These are phyloP conservation scores for Aspergillus uvarum DNA, from an alignment of 2,329 filamentous ascomycete genomes.

Conservation along the genomic window DNA sequence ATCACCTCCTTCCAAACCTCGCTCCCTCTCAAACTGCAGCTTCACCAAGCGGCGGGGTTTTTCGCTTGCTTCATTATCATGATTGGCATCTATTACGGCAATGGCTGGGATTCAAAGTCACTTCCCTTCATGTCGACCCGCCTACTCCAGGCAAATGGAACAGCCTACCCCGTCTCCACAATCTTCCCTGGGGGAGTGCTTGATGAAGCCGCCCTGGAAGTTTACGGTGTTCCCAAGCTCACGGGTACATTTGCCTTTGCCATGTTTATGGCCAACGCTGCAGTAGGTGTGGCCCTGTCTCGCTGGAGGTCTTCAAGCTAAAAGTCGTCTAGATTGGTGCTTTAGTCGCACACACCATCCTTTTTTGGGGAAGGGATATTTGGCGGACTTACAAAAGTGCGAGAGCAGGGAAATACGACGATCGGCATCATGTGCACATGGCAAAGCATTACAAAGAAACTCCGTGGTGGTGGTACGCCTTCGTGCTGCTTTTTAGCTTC, in stretches of 20 bases:
- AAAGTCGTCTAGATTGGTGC: constrained; percentile 29
- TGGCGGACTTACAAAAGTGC: constrained; percentile 23
- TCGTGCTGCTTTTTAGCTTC: constrained; percentile 46
- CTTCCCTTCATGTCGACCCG: constrained; percentile 32
- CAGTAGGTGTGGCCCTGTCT: background rate
- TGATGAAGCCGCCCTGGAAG: constrained; percentile 27
- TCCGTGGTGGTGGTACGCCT: constrained; percentile 50
- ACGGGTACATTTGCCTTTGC: constrained; percentile 12
- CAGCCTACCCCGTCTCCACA: constrained; percentile 18
- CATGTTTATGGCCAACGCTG: constrained; percentile 9
- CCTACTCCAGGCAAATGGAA: constrained; percentile 34
- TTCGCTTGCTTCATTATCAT: constrained; percentile 46
- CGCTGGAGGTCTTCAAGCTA: background rate
- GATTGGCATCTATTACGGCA: constrained; percentile 26
- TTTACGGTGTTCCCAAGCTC: constrained; percentile 27
- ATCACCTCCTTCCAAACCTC: constrained; percentile 57
- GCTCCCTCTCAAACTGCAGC: constrained; percentile 53
- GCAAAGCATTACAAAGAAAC: constrained; percentile 27
- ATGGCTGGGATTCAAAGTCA: constrained; percentile 22
- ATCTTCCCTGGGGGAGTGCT: constrained; percentile 27
- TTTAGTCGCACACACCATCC: constrained; percentile 25
- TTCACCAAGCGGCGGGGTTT: constrained; percentile 49
- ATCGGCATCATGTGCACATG: constrained; percentile 28
- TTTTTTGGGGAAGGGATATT: constrained; percentile 29
- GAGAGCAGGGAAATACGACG: constrained; percentile 17